A percentile compares a stretch with the other conserved stretches of the same genome.
Conservation (phyloP, 1,284 basidiomycete genomes). For the Papiliotrema flavescens region DNA sequence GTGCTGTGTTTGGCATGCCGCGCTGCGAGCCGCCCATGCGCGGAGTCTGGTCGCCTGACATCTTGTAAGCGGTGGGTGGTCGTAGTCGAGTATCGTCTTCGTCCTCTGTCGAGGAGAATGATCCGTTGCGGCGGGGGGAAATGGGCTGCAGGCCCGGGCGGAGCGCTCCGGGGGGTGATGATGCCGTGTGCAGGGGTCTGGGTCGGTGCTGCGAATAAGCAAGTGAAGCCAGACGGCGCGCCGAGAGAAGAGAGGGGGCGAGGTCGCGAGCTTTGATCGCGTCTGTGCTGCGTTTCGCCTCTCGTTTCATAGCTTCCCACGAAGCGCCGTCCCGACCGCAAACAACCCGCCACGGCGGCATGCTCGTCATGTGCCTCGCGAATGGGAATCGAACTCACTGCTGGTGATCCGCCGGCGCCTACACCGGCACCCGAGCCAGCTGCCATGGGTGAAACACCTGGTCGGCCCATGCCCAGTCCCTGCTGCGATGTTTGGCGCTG, state of each 20-base stretch:
- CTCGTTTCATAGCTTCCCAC: not conserved
- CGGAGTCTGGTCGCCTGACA: conserved; percentile 9
- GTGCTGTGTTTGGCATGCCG: conserved; percentile 13
- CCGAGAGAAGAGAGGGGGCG: not conserved
- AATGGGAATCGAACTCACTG: too few relatives aligned
- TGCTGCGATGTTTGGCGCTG: conserved; percentile 7
- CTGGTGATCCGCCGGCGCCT: too few relatives aligned
- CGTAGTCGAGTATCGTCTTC: conserved; percentile 4
- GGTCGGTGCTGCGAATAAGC: not conserved
- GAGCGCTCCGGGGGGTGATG: not conserved
- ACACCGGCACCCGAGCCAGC: too few relatives aligned
- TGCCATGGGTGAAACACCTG: not conserved
- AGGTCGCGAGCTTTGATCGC: not conserved
- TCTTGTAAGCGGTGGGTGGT: conserved; percentile 10
- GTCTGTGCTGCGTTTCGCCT: not conserved
- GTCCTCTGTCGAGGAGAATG: not conserved
- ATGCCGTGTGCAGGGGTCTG: not conserved
- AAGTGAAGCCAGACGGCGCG: not conserved
- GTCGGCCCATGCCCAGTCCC: conserved; percentile 16
- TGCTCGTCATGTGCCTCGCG: too few relatives aligned
- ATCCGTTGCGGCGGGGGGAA: not conserved
- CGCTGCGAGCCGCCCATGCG: conserved; percentile 10
- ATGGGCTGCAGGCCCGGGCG: not conserved
- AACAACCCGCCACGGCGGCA: too few relatives aligned
- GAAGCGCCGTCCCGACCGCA: not conserved